Percentiles rank a stretch among this genome's conserved stretches.
These are phyloP conservation scores for Calonectria pseudoturangicola DNA, from an alignment of 2,329 filamentous ascomycete genomes.

Conservation along the genomic window DNA sequence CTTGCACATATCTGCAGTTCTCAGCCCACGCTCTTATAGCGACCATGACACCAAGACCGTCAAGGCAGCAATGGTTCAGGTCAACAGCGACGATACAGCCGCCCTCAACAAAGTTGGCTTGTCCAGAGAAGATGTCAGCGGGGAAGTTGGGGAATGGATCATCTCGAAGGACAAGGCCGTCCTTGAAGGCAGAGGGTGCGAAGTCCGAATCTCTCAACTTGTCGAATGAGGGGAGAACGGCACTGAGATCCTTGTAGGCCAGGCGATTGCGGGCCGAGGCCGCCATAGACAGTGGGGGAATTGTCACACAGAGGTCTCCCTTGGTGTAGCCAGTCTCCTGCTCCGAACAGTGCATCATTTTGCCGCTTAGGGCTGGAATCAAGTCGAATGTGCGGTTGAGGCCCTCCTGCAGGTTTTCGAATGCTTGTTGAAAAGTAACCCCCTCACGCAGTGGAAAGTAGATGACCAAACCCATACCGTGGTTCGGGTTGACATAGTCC, in stretches of 20 bases:
- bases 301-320: slow-evolving; percentile 49
- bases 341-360: slow-evolving; percentile 56
- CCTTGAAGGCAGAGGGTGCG: slow-evolving; percentile 53
- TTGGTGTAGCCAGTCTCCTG: slow-evolving; percentile 53
- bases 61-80: slow-evolving; percentile 54
- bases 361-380: slow-evolving; percentile 61
- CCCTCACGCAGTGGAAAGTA: slow-evolving; percentile 59
- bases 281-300: slow-evolving; percentile 43
- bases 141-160: slow-evolving; percentile 52
- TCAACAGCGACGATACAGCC: slow-evolving; percentile 56
- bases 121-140: slow-evolving; percentile 54
- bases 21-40: slow-evolving; percentile 58
- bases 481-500: slow-evolving; percentile 58
- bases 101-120: slow-evolving; percentile 58
- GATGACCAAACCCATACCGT: slow-evolving; percentile 57
- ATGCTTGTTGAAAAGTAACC: slow-evolving; percentile 54
- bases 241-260: slow-evolving; percentile 54
- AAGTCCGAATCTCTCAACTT: slow-evolving; percentile 53
- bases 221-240: slow-evolving; percentile 52
- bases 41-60: slow-evolving; percentile 55
- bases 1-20: slow-evolving; percentile 55
- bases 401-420: slow-evolving; percentile 58
- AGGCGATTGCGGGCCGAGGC: slow-evolving; percentile 34
- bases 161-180: slow-evolving; percentile 50
- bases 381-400: slow-evolving; percentile 59